Evolutionary conservation across 1,139 yeast genomes (phyloP).

Genomic region (Suhomyces chickasaworum): DNA sequence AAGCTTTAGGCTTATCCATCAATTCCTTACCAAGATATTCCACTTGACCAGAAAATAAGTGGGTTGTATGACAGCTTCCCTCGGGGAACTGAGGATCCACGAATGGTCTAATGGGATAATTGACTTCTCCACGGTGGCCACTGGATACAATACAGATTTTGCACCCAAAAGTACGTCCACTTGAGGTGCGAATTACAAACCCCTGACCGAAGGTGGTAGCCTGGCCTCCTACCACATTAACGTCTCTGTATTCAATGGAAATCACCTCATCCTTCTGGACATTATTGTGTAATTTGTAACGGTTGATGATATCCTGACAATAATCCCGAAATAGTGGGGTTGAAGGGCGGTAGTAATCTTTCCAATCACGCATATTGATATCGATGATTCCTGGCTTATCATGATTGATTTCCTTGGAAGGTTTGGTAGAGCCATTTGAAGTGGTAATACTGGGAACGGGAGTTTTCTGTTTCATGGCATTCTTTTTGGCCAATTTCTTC

Average conservation of each 20-base stretch:
- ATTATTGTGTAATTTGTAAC: conserved; percentile 34
- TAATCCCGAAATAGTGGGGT: conserved; percentile 43
- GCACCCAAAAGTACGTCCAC: conserved; percentile 35
- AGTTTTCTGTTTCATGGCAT: conserved; percentile 13
- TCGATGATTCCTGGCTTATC: conserved; percentile 39
- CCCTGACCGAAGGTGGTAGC: conserved; percentile 4
- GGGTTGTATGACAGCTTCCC: conserved; percentile 48
- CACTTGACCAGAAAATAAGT: conserved; percentile 34
- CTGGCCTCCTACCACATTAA: conserved; percentile 30
- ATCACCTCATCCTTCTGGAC: conserved; percentile 41
- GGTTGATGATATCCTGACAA: conserved; percentile 36
- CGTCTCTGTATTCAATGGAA: conserved; percentile 32
- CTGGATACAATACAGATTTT: conserved; percentile 42
- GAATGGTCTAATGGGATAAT: conserved; percentile 36
- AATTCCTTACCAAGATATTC: conserved; percentile 25
- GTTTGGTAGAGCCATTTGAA: conserved; percentile 2
- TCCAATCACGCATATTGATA: conserved; percentile 49
- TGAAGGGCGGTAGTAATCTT: conserved; percentile 50
- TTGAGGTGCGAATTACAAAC: conserved; percentile 29
- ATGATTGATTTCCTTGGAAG: conserved; percentile 18
- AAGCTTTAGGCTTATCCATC: conserved; percentile 19
- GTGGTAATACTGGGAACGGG: conserved; percentile 17
- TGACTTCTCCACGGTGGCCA: conserved; percentile 45
- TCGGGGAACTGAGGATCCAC: conserved; percentile 25
- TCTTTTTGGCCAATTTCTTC: conserved; percentile 33